Evolutionary conservation across 805 yeast species (phyloP), one percentile per base, ranked within the genome.

Genomic region (Wickerhamiella musiphila): DNA sequence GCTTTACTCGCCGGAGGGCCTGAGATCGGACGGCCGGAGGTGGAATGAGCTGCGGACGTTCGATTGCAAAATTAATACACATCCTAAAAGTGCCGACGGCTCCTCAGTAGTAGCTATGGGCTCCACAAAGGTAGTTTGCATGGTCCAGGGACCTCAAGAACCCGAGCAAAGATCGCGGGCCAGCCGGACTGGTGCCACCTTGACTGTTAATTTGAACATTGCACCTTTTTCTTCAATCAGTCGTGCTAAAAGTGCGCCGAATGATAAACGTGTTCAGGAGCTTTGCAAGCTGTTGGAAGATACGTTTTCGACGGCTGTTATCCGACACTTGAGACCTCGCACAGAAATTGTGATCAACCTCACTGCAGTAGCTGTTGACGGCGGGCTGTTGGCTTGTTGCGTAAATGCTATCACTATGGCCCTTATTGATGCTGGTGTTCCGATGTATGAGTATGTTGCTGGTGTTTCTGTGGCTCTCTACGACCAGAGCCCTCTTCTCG

Each of bases 41-140:
- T 83, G 90, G 83, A 82, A 86, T 47, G 98, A 90, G 53, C 63
- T 84, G 27, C 72, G 96, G 31, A 65, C 73, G 19, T 79, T 90
- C 47, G 70, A 69, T 23, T 78, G 93, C 49, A 67, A 71, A 13
- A 71, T 81, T 33, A 82, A 82, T 47, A 83, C 96, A 1, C 95
- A 84, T 47, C 82, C 94, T 5, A 70, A 66, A 43, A 39, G 54
- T 1, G 66, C 90, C 2, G 95, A 86, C 54, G 98, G 96, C 5
- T 84, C 95, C 1, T 73, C 95, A 2, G 77, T 75, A 43, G 72
- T 90, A 14, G 90, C 84, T 52, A 92, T 78, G 55, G 98, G 98
- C 19, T 79, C 81, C 42, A 73, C 94, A 28, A 81, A 82, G 51
- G 78, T 83, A 15, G 67, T 83, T 18, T 81, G 94, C 43, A 64